Evolutionary conservation across 192 early-diverging fungal genomes (phyloP).

Genomic region (Phlyctochytrium arcticum): DNA sequence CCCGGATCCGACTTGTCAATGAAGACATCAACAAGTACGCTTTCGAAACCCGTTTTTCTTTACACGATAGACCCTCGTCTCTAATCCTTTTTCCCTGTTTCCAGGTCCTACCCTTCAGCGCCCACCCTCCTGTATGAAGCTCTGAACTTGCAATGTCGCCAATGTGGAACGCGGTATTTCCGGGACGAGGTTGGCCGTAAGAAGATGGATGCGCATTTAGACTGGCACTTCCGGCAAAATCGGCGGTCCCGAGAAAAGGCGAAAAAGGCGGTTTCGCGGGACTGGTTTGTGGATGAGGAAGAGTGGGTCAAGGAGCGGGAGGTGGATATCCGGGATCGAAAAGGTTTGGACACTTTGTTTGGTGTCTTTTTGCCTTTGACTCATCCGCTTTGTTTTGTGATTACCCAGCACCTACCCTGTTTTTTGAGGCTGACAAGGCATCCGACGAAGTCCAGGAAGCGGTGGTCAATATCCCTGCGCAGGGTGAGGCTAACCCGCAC

Average conservation of each 20-base stretch:
- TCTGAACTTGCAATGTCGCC: slow-evolving; percentile 78
- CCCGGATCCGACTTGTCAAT: slow-evolving; percentile 22
- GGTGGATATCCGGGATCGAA: slow-evolving; percentile 25
- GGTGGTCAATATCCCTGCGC: slow-evolving; percentile 29
- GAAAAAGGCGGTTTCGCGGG: slow-evolving; percentile 77
- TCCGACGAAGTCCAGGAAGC: slow-evolving; percentile 16
- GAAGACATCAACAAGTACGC: slow-evolving; percentile 36
- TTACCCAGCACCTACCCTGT: slow-evolving; percentile 26
- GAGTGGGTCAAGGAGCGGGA: slow-evolving; percentile 45
- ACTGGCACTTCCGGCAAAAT: slow-evolving; percentile 97
- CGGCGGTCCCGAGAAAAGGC: slow-evolving; percentile 75
- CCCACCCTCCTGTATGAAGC: slow-evolving; percentile 53
- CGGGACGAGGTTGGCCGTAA: slow-evolving; percentile 58
- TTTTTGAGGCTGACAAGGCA: slow-evolving; percentile 26
- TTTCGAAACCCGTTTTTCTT: no score
- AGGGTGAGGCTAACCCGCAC: slow-evolving; percentile 22
- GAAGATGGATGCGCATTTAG: slow-evolving; percentile 80
- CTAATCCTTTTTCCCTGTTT: not conserved
- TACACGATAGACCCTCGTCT: no score
- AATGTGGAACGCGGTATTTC: slow-evolving; percentile 84
- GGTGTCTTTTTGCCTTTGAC: not conserved
- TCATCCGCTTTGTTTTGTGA: not conserved
- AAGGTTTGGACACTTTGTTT: slow-evolving; percentile 19
- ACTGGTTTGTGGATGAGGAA: slow-evolving; percentile 78
- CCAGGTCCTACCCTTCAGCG: slow-evolving; percentile 9